Percentiles rank a stretch among this genome's conserved stretches.
Conservation (phyloP, 208 protist genomes). For the Crithidia acanthocephali region DNA sequence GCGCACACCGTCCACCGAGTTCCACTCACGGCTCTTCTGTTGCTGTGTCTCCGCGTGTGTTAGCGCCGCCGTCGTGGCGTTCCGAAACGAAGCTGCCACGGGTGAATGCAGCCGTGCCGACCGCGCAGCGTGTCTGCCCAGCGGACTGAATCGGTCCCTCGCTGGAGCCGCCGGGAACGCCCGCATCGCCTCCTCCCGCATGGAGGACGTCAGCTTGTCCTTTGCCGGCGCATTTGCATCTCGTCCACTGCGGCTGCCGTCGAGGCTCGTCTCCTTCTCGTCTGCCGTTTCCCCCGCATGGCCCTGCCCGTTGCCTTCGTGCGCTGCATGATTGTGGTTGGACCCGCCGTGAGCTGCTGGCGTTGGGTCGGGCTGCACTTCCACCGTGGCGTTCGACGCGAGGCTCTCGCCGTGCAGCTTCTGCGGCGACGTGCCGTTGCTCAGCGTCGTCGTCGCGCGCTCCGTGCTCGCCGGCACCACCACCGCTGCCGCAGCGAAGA, state of each 20-base stretch:
- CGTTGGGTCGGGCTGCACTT: background rate
- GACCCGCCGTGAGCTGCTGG: background rate
- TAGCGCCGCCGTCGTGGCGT: no score
- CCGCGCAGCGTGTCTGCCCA: background rate
- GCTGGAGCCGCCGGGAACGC: background rate
- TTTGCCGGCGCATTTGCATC: no score
- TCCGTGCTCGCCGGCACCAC: background rate
- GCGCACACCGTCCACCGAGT: background rate
- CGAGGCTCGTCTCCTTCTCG: background rate
- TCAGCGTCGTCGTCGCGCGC: background rate
- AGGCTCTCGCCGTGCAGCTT: background rate
- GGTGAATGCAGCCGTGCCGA: background rate
- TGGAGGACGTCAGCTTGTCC: background rate
- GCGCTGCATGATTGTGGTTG: background rate
- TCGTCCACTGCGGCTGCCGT: background rate
- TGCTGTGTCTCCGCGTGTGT: no score
- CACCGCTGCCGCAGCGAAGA: background rate
- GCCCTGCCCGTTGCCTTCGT: background rate
- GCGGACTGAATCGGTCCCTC: background rate
- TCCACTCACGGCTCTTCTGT: no score
- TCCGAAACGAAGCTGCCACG: background rate
- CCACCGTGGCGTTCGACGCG: background rate
- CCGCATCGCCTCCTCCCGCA: constrained; percentile 2
- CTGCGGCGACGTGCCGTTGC: background rate
- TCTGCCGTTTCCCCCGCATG: background rate